Percentiles rank a stretch among this genome's conserved stretches.
Conservation (phyloP, 345 rosid species). For the Gossypium anomalum region DNA sequence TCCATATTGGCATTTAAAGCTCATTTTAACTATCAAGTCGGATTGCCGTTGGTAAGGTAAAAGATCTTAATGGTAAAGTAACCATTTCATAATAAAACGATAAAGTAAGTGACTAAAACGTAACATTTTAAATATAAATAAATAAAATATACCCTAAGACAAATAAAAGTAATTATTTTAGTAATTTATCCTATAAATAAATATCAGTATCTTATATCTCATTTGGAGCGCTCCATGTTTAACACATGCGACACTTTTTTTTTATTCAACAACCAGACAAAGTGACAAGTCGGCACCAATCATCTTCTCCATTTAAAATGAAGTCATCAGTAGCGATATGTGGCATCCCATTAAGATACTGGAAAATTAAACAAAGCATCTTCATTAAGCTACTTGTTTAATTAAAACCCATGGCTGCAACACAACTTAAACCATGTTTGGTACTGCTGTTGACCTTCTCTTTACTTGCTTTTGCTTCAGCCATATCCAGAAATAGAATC, state of each 20-base stretch:
- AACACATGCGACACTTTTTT: background rate
- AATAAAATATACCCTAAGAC: no score
- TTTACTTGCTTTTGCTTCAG: background rate
- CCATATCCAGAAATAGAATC: background rate
- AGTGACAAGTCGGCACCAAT: background rate
- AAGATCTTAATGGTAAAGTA: accelerated
- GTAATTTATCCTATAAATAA: background rate
- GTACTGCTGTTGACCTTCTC: background rate
- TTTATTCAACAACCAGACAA: background rate
- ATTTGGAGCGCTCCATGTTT: background rate
- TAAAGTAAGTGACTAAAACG: no score
- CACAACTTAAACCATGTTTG: background rate
- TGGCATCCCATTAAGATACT: background rate
- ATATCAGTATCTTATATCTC: background rate
- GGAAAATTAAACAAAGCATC: no score
- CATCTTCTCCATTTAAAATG: background rate
- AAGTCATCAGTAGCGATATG: background rate
- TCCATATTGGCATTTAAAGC: no score
- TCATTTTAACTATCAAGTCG: no score
- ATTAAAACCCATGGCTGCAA: conserved; percentile 9
- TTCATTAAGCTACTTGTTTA: no score
- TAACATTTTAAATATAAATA: accelerated
- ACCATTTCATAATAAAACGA: no score
- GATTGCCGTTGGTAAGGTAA: no score
- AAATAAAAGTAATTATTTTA: no score